A percentile compares a stretch with the other conserved stretches of the same genome.
phyloP scores from a whole-genome alignment of 2,329 filamentous ascomycete species.

The Lizonia empirigonia region DNA sequence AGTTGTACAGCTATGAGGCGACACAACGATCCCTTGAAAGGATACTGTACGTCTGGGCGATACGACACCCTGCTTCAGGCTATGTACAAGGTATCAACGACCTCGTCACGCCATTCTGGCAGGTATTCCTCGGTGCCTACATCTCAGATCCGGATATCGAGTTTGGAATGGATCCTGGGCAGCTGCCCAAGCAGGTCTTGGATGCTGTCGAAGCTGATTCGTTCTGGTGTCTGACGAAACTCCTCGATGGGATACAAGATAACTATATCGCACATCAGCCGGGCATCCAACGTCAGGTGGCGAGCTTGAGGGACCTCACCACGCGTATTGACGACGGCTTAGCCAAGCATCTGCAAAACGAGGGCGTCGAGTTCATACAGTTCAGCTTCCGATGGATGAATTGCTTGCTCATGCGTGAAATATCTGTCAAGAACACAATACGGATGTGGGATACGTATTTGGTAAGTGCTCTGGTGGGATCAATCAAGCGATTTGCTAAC shows the following conservation, averaged over 20 bases:
- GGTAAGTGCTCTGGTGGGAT: conserved; percentile 59
- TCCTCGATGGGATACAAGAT: conserved; percentile 98
- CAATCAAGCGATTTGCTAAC: conserved; percentile 18
- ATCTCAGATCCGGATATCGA: conserved; percentile 94
- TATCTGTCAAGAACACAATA: conserved; percentile 94
- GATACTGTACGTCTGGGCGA: conserved; percentile 97
- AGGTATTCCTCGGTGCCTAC: conserved; percentile 93
- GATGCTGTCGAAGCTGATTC: conserved; percentile 97
- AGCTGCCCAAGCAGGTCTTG: conserved; percentile 85
- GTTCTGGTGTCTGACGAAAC: conserved; percentile 97
- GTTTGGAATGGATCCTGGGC: conserved; percentile 93
- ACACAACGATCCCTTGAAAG: conserved; percentile 93
- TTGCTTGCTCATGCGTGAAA: conserved; percentile 95
- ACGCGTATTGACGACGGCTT: conserved; percentile 83
- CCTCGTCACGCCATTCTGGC: conserved; percentile 95
- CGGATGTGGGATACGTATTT: conserved; percentile 99
- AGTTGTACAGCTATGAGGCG: conserved; percentile 93
- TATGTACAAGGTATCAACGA: conserved; percentile 99
- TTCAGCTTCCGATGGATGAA: conserved; percentile 99
- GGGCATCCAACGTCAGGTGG: conserved; percentile 92
- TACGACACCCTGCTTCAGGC: conserved; percentile 93
- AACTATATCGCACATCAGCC: conserved; percentile 99
- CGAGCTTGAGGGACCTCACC: conserved; percentile 85
- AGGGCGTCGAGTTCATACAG: conserved; percentile 97
- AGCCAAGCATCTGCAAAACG: conserved; percentile 85